Percentiles rank a stretch among this genome's conserved stretches.
Conservation (phyloP, 768 basidiomycete genomes). For the Baorangia bicolor region DNA sequence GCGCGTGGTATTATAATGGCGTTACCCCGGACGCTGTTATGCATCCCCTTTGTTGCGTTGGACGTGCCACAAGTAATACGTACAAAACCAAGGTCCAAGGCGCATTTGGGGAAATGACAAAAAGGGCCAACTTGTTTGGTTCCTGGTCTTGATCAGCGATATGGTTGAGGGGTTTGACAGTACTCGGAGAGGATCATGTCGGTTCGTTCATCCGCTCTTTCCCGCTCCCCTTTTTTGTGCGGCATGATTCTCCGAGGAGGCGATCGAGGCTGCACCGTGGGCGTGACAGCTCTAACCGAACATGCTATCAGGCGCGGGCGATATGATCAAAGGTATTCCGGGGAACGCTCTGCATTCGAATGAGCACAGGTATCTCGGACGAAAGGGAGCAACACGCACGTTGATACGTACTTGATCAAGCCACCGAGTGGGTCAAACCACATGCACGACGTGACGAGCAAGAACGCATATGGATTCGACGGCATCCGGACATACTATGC, state of each 20-base stretch:
- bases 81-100: background rate
- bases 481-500: background rate
- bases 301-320: background rate
- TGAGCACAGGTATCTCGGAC: background rate
- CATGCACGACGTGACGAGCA: background rate
- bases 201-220: background rate
- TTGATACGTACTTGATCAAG: background rate
- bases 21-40: background rate
- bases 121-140: background rate
- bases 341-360: background rate
- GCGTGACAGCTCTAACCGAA: background rate
- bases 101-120: background rate
- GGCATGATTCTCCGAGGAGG: background rate
- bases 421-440: background rate
- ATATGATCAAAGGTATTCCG: background rate
- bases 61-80: constrained; percentile 4
- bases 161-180: background rate
- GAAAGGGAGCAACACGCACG: background rate
- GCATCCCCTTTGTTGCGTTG: background rate
- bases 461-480: background rate
- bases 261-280: background rate
- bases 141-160: too few species aligned
- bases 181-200: background rate
- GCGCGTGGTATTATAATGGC: background rate
- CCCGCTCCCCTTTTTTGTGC: background rate